These are phyloP conservation scores for Kuraishia borneana DNA, from an alignment of 805 yeast genomes.

Conservation along the genomic window DNA sequence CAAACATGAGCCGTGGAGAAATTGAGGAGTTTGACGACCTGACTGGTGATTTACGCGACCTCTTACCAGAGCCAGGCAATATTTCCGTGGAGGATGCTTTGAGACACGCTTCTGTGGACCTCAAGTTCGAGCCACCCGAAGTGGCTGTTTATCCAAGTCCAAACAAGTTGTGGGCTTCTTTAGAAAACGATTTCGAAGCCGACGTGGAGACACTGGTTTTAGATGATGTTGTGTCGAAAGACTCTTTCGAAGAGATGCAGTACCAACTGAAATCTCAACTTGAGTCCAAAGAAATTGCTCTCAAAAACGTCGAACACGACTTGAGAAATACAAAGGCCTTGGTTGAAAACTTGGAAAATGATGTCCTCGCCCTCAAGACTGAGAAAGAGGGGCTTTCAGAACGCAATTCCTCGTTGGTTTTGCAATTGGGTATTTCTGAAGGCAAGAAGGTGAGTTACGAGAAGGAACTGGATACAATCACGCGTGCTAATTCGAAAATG, in stretches of 20 bases:
- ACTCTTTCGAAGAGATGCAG: not conserved
- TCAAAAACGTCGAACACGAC: not conserved
- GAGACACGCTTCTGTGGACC: slow-evolving; percentile 1
- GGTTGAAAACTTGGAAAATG: not conserved
- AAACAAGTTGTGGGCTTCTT: slow-evolving; percentile 1
- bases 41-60: not conserved
- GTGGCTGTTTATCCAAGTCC: not conserved
- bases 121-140: not conserved
- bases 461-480: not conserved
- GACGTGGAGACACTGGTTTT: not conserved
- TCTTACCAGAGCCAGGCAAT: slow-evolving; percentile 5
- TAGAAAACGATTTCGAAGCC: not conserved
- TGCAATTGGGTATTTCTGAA: slow-evolving; percentile 1
- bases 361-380: not conserved
- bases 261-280: not conserved
- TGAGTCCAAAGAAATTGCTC: not conserved
- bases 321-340: not conserved
- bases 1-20: slow-evolving; percentile 17
- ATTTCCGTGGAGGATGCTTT: slow-evolving; percentile 8
- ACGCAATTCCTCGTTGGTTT: not conserved
- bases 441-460: not conserved
- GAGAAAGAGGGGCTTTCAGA: not conserved
- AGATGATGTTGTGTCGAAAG: not conserved
- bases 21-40: slow-evolving; percentile 9
- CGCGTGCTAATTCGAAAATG: not conserved